These are phyloP conservation scores for Helotiales sp. DNA, from an alignment of 2,329 filamentous ascomycete genomes.

Conservation along the genomic window DNA sequence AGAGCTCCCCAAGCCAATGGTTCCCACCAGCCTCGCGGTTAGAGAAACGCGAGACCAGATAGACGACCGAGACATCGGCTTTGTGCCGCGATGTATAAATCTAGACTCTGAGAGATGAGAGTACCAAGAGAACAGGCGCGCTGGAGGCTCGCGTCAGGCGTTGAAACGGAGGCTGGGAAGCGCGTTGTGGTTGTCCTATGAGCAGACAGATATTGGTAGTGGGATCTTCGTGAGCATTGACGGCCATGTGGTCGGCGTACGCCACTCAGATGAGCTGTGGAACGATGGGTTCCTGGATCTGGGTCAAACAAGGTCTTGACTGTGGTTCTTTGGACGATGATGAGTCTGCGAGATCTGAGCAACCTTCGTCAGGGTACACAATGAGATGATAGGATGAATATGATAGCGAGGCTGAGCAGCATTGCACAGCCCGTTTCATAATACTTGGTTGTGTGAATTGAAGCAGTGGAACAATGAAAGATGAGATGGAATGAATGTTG, in stretches of 20 bases:
- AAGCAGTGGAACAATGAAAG: conserved; percentile 1
- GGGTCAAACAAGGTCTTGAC: conserved; percentile 5
- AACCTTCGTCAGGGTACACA: conserved; percentile 2
- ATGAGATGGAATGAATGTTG: neutral
- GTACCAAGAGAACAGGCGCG: conserved; percentile 28
- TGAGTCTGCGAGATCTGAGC: neutral
- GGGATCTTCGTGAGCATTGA: conserved; percentile 17
- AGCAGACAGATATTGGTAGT: neutral
- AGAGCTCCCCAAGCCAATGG: conserved; percentile 23
- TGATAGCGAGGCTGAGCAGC: conserved; percentile 5
- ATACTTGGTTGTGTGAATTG: neutral
- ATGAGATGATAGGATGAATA: conserved; percentile 1
- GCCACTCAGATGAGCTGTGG: conserved; percentile 3
- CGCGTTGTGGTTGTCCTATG: conserved; percentile 17
- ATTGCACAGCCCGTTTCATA: conserved; percentile 1
- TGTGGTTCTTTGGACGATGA: conserved; percentile 5
- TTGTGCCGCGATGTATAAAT: conserved; percentile 25
- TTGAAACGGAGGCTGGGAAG: conserved; percentile 24
- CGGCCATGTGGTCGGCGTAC: conserved; percentile 5
- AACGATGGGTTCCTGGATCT: neutral
- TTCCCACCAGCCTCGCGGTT: conserved; percentile 21
- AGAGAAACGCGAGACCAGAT: conserved; percentile 24
- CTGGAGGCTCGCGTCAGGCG: conserved; percentile 19
- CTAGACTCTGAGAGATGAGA: conserved; percentile 2
- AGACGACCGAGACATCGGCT: conserved; percentile 22